Conservation (phyloP, 805 yeast genomes). For the Candida tammaniensis region DNA sequence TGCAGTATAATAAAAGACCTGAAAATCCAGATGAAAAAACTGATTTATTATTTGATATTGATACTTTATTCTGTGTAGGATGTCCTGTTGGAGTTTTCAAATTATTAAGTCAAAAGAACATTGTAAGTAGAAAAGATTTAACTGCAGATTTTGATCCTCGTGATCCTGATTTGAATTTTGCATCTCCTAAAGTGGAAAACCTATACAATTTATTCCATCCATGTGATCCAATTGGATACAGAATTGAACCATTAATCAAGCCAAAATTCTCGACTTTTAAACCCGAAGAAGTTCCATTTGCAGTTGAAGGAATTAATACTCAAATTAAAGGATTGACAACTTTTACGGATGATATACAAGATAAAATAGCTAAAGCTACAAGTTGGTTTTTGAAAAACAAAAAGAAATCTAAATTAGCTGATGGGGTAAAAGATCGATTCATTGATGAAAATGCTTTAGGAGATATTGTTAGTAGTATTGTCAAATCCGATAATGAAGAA, state of each 20-base stretch:
- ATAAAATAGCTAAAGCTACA: constrained; percentile 32
- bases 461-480: constrained; percentile 34
- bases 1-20: constrained; percentile 37
- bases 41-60: constrained; percentile 66
- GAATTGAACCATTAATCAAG: constrained; percentile 80
- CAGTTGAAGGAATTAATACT: constrained; percentile 49
- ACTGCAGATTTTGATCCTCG: constrained; percentile 21
- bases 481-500: constrained; percentile 17
- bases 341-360: constrained; percentile 37
- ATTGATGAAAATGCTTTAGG: constrained; percentile 38
- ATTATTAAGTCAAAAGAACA: constrained; percentile 60
- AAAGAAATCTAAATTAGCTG: constrained; percentile 7
- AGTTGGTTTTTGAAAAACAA: constrained; percentile 28
- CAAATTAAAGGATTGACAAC: constrained; percentile 43
- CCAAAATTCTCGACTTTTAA: constrained; percentile 45
- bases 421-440: constrained; percentile 15
- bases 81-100: constrained; percentile 90
- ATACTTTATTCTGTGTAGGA: constrained; percentile 76
- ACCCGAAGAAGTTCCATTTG: constrained; percentile 60
- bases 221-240: constrained; percentile 87
- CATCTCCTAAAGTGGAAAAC: constrained; percentile 59
- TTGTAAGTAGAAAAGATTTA: constrained; percentile 41
- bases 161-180: constrained; percentile 14
- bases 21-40: constrained; percentile 25
- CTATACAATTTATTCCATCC: constrained; percentile 84